phyloP scores from a whole-genome alignment of 2,329 filamentous ascomycete genomes.

The Aspergillus novofumigatus region DNA sequence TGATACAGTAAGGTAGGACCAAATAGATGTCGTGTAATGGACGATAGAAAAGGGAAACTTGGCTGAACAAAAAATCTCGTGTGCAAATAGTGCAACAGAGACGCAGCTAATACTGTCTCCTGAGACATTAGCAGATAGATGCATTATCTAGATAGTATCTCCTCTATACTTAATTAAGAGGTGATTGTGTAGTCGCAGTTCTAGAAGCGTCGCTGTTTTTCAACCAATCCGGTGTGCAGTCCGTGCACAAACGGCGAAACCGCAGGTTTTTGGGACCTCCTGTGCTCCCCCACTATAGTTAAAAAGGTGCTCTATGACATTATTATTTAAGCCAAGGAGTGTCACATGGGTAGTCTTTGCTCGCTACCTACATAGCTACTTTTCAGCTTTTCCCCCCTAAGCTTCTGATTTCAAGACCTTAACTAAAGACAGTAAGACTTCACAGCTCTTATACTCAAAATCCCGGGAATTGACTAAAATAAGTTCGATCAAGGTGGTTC shows the following conservation, averaged over 20 bases:
- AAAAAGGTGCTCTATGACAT: background rate
- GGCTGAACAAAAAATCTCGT: background rate
- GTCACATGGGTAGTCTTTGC: background rate
- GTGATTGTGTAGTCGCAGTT: background rate
- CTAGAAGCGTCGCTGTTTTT: background rate
- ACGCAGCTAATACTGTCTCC: background rate
- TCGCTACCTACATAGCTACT: background rate
- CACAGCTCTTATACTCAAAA: background rate
- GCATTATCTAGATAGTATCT: too few species aligned
- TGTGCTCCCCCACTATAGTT: background rate
- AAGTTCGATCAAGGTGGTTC: background rate
- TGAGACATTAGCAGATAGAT: background rate
- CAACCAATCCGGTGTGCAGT: background rate
- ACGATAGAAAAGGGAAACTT: background rate
- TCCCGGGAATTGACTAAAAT: background rate
- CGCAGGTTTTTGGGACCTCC: background rate
- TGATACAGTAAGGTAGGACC: background rate
- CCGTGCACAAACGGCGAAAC: background rate
- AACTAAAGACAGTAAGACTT: background rate
- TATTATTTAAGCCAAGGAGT: background rate
- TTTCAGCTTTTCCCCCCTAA: background rate
- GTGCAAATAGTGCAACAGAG: background rate
- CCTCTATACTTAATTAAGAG: background rate
- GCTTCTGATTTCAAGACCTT: background rate
- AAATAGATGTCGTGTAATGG: background rate